These are phyloP conservation scores for Hypoxylon sp. DNA, from an alignment of 2,329 filamentous ascomycete genomes.

Conservation along the genomic window DNA sequence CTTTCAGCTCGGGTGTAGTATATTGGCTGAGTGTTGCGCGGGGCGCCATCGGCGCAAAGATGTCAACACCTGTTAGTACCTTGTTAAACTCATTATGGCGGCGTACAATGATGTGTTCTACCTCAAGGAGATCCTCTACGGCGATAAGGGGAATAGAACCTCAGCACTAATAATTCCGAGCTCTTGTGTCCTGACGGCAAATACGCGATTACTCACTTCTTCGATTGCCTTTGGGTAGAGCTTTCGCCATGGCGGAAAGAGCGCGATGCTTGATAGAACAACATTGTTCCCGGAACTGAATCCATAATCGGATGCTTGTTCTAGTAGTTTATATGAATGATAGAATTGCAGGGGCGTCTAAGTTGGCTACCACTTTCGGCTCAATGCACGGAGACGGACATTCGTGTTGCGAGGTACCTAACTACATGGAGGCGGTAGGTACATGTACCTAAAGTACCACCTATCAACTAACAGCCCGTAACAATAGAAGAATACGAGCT, in stretches of 20 bases:
- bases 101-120: background rate
- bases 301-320: background rate
- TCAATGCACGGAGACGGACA: no score
- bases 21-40: background rate
- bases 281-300: background rate
- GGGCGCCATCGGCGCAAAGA: background rate
- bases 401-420: no score
- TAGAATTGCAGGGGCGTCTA: no score
- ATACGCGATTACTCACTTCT: background rate
- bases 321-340: background rate
- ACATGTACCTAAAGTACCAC: no score
- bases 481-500: no score
- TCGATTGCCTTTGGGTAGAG: background rate
- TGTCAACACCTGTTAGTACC: background rate
- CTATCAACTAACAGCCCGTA: no score
- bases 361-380: no score
- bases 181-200: background rate
- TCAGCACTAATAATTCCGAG: background rate
- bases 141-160: background rate
- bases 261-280: background rate
- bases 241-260: background rate
- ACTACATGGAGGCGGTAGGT: no score
- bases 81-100: background rate
- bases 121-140: background rate
- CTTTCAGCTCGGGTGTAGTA: background rate